Evolutionary conservation across 2,329 filamentous ascomycete genomes (phyloP).

Genomic region (Penicillium aurantiogriseum): DNA sequence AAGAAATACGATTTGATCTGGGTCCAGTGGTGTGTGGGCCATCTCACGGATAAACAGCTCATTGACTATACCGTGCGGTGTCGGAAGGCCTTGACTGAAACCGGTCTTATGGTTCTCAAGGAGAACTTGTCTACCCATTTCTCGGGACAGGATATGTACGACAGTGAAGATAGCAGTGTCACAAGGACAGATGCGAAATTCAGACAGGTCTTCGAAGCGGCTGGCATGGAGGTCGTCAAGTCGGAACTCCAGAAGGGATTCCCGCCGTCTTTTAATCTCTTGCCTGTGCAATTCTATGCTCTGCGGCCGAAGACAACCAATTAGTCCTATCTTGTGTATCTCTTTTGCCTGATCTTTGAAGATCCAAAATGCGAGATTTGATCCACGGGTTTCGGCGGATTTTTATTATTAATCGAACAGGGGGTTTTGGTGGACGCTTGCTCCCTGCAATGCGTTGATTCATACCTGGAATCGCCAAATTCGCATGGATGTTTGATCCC

Average conservation of each 20-base stretch:
- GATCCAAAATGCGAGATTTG: neutral
- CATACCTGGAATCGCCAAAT: neutral
- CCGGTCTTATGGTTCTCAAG: slow-evolving; percentile 65
- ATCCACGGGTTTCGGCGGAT: neutral
- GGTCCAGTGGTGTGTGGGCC: slow-evolving; percentile 87
- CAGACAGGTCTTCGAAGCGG: slow-evolving; percentile 64
- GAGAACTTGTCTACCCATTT: slow-evolving; percentile 68
- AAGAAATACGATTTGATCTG: slow-evolving; percentile 75
- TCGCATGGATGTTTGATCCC: neutral
- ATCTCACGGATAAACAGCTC: slow-evolving; percentile 73
- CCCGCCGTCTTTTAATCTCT: slow-evolving; percentile 59
- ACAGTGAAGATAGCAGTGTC: slow-evolving; percentile 72
- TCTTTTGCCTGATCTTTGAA: neutral
- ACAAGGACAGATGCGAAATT: slow-evolving; percentile 76
- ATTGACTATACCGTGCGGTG: slow-evolving; percentile 65
- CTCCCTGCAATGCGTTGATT: neutral
- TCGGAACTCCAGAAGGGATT: slow-evolving; percentile 73
- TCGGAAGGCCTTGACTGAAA: slow-evolving; percentile 47
- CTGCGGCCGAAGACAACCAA: slow-evolving; percentile 53
- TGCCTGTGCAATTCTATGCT: slow-evolving; percentile 76
- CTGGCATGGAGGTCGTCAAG: slow-evolving; percentile 66
- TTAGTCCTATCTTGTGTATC: neutral
- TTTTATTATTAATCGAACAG: neutral
- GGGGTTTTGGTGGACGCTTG: neutral
- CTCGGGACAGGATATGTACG: slow-evolving; percentile 65